Evolutionary conservation across 352 stramenopile species (phyloP).

Genomic region (Plasmopara viticola): DNA sequence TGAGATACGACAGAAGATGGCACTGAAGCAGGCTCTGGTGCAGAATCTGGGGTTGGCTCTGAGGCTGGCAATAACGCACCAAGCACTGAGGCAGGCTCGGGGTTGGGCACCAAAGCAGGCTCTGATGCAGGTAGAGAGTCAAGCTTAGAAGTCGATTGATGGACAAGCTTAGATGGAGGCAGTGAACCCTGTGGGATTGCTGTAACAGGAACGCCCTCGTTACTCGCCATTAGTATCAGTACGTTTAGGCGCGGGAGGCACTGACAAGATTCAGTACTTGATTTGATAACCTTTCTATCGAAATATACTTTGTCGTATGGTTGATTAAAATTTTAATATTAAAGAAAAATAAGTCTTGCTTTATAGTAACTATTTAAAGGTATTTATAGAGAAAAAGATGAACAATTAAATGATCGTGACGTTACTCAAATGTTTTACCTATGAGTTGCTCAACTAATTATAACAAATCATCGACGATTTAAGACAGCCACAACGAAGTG

Average conservation of each 20-base stretch:
- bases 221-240: constrained; percentile 6
- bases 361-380: no score
- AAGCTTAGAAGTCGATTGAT: not conserved
- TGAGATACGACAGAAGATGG: constrained; percentile 13
- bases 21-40: constrained; percentile 11
- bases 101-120: not conserved
- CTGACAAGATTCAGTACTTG: constrained; percentile 8
- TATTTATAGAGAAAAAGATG: no score
- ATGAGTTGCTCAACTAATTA: no score
- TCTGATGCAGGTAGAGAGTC: not conserved
- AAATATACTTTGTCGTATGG: no score
- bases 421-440: no score
- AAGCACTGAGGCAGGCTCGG: not conserved
- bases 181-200: not conserved
- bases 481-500: no score
- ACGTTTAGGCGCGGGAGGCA: constrained; percentile 1
- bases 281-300: no score
- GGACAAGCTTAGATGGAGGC: not conserved
- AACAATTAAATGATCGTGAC: no score
- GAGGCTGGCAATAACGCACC: not conserved
- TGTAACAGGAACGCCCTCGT: not conserved
- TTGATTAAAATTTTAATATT: no score
- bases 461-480: no score
- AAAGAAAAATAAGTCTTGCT: no score
- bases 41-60: not conserved